Evolutionary conservation across 2,329 filamentous ascomycete species (phyloP).

Genomic region (Trichoderma brevicompactum): DNA sequence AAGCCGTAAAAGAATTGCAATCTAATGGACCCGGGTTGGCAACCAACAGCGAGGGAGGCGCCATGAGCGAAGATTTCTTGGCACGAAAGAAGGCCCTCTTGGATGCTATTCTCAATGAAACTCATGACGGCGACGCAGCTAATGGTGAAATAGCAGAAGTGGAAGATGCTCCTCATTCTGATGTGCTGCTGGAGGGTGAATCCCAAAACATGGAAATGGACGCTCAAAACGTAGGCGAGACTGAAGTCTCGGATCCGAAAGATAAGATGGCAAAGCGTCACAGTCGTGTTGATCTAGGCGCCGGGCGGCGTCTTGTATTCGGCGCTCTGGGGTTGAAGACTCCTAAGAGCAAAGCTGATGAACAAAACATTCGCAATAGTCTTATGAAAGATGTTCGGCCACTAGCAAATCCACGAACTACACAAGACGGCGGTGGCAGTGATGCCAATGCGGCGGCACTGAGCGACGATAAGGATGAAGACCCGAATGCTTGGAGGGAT

Average conservation of each 20-base stretch:
- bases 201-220: not conserved
- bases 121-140: constrained; percentile 1
- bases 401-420: constrained; percentile 43
- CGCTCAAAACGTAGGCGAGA: not conserved
- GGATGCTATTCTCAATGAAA: constrained; percentile 34
- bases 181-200: not conserved
- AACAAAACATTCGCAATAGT: constrained; percentile 63
- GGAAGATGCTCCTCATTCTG: not conserved
- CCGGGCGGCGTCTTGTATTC: constrained; percentile 70
- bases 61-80: constrained; percentile 38
- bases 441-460: constrained; percentile 14
- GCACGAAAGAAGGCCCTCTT: constrained; percentile 50
- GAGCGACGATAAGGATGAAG: constrained; percentile 31
- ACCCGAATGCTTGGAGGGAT: constrained; percentile 70
- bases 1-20: constrained; percentile 33
- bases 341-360: constrained; percentile 71
- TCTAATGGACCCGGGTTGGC: constrained; percentile 30
- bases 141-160: not conserved
- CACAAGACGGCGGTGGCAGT: constrained; percentile 29
- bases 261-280: constrained; percentile 27
- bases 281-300: constrained; percentile 53
- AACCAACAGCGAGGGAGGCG: constrained; percentile 26
- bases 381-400: constrained; percentile 60
- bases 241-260: not conserved
- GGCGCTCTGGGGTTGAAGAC: constrained; percentile 71